phyloP scores from a whole-genome alignment of 768 basidiomycete genomes.

The Sporobolomyces phaffii region DNA sequence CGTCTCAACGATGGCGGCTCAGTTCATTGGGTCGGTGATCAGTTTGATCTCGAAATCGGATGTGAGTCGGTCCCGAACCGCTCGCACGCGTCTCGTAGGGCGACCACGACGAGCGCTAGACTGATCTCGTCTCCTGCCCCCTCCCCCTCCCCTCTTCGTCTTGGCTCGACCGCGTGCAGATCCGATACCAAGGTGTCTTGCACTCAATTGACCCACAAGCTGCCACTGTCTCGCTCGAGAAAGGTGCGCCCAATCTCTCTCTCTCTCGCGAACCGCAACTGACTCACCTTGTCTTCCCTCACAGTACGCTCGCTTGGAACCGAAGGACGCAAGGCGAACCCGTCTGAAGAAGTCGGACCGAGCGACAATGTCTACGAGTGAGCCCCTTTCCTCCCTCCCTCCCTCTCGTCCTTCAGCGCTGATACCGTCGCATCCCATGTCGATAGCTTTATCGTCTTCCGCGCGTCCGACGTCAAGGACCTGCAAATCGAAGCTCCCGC shows the following conservation, averaged over 20 bases:
- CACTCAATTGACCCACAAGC: conserved; percentile 40
- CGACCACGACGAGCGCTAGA: no score
- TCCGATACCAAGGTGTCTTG: conserved; percentile 37
- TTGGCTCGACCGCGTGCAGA: no score
- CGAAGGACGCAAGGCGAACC: conserved; percentile 40
- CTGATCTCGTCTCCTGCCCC: not conserved
- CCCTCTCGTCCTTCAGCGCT: not conserved
- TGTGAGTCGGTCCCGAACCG: no score
- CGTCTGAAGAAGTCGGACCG: conserved; percentile 37
- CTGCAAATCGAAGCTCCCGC: conserved; percentile 43
- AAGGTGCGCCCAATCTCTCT: conserved; percentile 20
- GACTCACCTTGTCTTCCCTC: not conserved
- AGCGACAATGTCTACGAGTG: conserved; percentile 42
- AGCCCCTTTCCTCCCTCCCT: not conserved
- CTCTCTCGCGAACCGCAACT: not conserved
- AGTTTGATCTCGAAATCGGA: conserved; percentile 29
- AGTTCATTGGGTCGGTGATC: conserved; percentile 33
- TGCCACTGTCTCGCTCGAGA: conserved; percentile 41
- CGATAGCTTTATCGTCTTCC: conserved; percentile 41
- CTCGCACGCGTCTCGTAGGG: no score
- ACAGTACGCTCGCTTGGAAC: conserved; percentile 42
- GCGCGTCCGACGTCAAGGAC: conserved; percentile 45
- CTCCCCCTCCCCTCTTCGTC: not conserved
- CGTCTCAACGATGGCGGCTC: conserved; percentile 24
- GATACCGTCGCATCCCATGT: not conserved